Percentiles rank a stretch among this genome's conserved stretches.
phyloP scores from a whole-genome alignment of 768 basidiomycete species.

The Lentinula sp. region DNA sequence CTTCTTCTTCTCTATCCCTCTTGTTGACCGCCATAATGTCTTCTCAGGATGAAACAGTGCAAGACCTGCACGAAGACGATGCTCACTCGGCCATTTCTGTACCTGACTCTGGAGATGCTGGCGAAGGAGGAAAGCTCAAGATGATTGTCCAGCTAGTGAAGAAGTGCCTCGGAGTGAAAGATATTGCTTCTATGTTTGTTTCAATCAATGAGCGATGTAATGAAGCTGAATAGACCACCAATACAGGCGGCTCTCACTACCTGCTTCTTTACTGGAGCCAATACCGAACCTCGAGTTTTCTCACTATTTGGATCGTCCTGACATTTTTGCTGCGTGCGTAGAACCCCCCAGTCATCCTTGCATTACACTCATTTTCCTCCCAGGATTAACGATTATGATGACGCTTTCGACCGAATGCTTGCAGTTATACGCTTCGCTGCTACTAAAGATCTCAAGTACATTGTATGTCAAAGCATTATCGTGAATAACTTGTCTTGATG shows the following conservation, averaged over 20 bases:
- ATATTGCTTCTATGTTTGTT: slow-evolving; percentile 87
- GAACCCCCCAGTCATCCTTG: background rate
- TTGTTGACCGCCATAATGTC: slow-evolving; percentile 1
- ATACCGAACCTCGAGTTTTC: slow-evolving; percentile 96
- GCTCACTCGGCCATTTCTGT: slow-evolving; percentile 57
- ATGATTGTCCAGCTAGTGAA: slow-evolving; percentile 91
- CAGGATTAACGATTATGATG: slow-evolving; percentile 89
- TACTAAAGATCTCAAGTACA: slow-evolving; percentile 91
- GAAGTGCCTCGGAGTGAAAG: slow-evolving; percentile 89
- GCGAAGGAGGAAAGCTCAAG: slow-evolving; percentile 90
- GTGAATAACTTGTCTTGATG: background rate
- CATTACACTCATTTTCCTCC: slow-evolving; percentile 1
- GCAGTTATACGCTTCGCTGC: slow-evolving; percentile 84
- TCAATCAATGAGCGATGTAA: background rate
- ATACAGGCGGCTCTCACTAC: slow-evolving; percentile 81
- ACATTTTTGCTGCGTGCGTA: slow-evolving; percentile 85
- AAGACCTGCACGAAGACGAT: slow-evolving; percentile 36
- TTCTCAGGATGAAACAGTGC: background rate
- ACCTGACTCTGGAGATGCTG: slow-evolving; percentile 61
- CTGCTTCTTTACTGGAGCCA: slow-evolving; percentile 89
- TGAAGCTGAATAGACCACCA: background rate
- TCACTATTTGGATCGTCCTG: slow-evolving; percentile 89
- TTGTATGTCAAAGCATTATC: slow-evolving; percentile 41
- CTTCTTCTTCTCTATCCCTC: background rate
- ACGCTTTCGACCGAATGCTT: slow-evolving; percentile 95